Percentiles rank a stretch among this genome's conserved stretches.
Conservation (phyloP, 2,329 filamentous ascomycete genomes). For the Calonectria hongkongensis region DNA sequence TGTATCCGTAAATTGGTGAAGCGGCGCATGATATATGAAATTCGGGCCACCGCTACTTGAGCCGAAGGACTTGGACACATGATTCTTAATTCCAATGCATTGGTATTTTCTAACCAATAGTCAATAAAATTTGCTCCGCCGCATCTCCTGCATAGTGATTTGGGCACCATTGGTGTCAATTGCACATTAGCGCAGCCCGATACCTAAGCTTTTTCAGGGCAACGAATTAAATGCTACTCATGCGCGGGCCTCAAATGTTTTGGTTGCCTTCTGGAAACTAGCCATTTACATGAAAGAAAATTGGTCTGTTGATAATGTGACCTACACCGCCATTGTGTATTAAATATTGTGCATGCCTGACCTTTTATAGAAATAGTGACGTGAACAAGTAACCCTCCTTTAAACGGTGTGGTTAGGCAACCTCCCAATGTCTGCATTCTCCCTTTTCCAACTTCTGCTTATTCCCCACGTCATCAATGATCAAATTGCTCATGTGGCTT, state of each 20-base stretch:
- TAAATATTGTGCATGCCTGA: too few species aligned
- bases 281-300: background rate
- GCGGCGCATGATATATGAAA: background rate
- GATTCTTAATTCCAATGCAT: background rate
- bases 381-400: background rate
- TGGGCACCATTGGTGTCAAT: background rate
- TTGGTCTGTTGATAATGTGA: background rate
- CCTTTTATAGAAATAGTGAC: background rate
- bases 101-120: background rate
- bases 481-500: background rate
- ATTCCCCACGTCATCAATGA: too few species aligned
- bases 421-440: background rate
- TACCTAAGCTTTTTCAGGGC: background rate
- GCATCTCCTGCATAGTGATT: background rate
- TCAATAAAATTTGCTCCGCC: background rate
- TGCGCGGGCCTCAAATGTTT: constrained; percentile 10
- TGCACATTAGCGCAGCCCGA: background rate
- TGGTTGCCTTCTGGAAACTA: background rate
- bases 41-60: background rate
- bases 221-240: background rate
- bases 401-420: background rate
- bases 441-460: background rate
- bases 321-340: background rate
- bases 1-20: too few species aligned
- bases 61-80: background rate